Evolutionary conservation across 192 early-diverging fungal genomes (phyloP), one percentile per base, ranked within the genome.

Genomic region (Glomus cerebriforme): DNA sequence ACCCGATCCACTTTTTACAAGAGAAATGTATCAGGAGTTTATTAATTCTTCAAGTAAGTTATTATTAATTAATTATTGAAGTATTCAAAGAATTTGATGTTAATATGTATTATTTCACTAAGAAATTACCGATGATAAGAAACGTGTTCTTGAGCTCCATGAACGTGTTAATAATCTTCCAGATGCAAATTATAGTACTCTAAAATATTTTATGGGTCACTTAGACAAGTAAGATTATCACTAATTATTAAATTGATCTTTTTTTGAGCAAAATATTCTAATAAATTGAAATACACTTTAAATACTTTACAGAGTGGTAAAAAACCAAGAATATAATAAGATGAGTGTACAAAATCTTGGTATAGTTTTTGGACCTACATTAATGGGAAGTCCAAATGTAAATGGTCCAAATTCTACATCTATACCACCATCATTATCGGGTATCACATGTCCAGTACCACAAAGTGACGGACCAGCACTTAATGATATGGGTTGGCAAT

Each of bases 301-400:
- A 12, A 43, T 82, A 32, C 26, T 59, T 59, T 58, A 3, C 79
- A 94, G 92, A n/a, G 86, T 99, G 47, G 91, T 94, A 78, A 84
- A 86, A 34, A 86, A 95, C 74, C 92, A 96, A 78, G 82, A 85
- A 35, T 87, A 88, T 26, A 99, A 96, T 77, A 94, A 93, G 86
- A 99, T 99, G 97, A 91, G 88, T 35, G 85, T 89, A 15, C 84
- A 90, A 43, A 99, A 99, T 79, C 85, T 99, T 64, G 86, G 93
- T 32, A 95, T 98, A 62, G 93, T 99, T 9, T 98, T 97, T 92
- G 96, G 96, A 9, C 95, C 96, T 15, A 98, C 96, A 7, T 81
- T 96, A 58, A 83, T 95, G 75, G 62, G 75, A 13, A 64, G 26
- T 76, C 59, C 75, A 13, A 7, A 22, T 64, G 26, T 64, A 26